These are phyloP conservation scores for Volvariella surrecta DNA, from an alignment of 1,284 basidiomycete species.

Conservation along the genomic window DNA sequence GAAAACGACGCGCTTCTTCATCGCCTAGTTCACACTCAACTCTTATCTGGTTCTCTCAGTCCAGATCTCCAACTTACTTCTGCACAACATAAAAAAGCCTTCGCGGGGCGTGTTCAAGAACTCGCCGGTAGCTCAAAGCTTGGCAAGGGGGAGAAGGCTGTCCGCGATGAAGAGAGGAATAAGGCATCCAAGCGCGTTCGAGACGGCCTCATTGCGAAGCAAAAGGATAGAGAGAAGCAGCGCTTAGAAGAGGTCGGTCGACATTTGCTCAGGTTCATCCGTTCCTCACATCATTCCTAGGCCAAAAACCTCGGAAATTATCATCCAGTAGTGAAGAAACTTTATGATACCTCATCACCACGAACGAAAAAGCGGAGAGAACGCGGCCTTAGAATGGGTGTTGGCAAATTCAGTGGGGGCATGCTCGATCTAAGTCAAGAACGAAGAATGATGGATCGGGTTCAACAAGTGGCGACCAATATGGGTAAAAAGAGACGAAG, in stretches of 20 bases:
- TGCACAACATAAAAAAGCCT: constrained; percentile 58
- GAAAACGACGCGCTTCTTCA: constrained; percentile 72
- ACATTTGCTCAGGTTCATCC: not conserved
- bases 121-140: constrained; percentile 54
- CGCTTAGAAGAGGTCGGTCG: constrained; percentile 56
- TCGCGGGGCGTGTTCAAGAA: constrained; percentile 68
- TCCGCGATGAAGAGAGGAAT: constrained; percentile 53
- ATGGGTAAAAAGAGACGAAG: not conserved
- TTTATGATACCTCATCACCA: constrained; percentile 42
- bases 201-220: constrained; percentile 56
- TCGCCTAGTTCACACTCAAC: constrained; percentile 66
- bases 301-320: constrained; percentile 77
- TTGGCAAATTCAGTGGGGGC: constrained; percentile 67
- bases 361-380: constrained; percentile 35
- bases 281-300: constrained; percentile 25
- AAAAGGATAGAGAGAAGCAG: constrained; percentile 42
- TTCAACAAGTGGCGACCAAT: not conserved
- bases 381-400: constrained; percentile 63
- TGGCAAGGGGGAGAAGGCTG: constrained; percentile 58
- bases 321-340: constrained; percentile 62
- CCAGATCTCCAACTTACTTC: constrained; percentile 50
- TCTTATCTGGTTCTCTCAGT: constrained; percentile 64
- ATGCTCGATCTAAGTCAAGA: constrained; percentile 51
- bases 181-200: constrained; percentile 62
- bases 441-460: constrained; percentile 28